Percentiles rank a stretch among this genome's conserved stretches.
phyloP scores from a whole-genome alignment of 495 filamentous ascomycete genomes.

The Penicillium goetzii region DNA sequence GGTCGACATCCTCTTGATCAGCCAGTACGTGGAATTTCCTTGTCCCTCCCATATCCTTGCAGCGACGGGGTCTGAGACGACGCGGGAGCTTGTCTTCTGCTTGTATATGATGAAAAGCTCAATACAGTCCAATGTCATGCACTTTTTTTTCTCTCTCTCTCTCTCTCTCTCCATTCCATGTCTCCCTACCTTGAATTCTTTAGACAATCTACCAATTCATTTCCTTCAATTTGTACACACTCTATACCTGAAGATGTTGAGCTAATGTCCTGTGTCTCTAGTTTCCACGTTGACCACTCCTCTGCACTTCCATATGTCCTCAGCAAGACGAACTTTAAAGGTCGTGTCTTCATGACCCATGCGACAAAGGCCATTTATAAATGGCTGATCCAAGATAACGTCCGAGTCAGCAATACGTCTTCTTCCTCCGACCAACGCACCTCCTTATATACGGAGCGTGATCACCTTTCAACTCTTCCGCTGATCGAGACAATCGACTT shows the following conservation, averaged over 20 bases:
- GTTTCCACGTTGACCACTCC: slow-evolving; percentile 98
- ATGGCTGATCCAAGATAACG: slow-evolving; percentile 96
- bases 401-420: slow-evolving; percentile 82
- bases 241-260: background rate
- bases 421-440: slow-evolving; percentile 72
- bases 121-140: slow-evolving; percentile 36
- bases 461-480: slow-evolving; percentile 89
- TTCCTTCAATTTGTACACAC: background rate
- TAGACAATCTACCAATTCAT: background rate
- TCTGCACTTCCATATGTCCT: slow-evolving; percentile 95
- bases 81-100: slow-evolving; percentile 5
- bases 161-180: background rate
- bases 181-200: background rate
- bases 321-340: slow-evolving; percentile 95
- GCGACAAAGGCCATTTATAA: slow-evolving; percentile 99
- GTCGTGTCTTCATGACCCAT: slow-evolving; percentile 98
- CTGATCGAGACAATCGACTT: slow-evolving; percentile 97
- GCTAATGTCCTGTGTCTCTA: slow-evolving; percentile 43
- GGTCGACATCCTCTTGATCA: slow-evolving; percentile 94
- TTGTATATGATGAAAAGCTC: slow-evolving; percentile 40
- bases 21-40: slow-evolving; percentile 74
- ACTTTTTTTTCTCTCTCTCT: no score
- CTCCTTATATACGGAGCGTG: slow-evolving; percentile 88
- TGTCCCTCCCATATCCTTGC: slow-evolving; percentile 7
- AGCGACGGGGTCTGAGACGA: background rate